Percentiles rank a stretch among this genome's conserved stretches.
Evolutionary conservation across 768 basidiomycete genomes (phyloP).

Genomic region (Gautieria morchelliformis): DNA sequence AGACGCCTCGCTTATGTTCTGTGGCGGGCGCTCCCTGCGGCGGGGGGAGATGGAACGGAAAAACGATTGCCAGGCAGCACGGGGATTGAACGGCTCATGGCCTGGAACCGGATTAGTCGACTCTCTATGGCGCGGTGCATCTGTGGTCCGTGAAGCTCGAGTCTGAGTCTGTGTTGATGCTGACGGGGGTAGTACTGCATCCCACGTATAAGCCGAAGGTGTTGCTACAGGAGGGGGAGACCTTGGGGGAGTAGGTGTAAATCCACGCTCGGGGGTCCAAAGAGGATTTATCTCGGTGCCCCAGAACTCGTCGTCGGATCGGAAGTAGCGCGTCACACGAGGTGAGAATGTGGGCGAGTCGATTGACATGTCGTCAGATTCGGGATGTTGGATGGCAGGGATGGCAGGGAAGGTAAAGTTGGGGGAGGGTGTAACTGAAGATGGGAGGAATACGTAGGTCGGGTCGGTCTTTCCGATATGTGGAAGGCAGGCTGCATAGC

Average conservation of each 20-base stretch:
- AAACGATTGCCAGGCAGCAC: neutral
- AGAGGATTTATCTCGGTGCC: neutral
- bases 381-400: slow-evolving; percentile 11
- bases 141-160: neutral
- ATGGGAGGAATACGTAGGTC: slow-evolving; percentile 40
- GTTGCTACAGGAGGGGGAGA: neutral
- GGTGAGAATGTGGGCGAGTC: neutral
- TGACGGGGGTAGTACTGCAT: neutral
- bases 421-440: slow-evolving; percentile 31
- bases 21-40: neutral
- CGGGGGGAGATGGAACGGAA: neutral
- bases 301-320: neutral
- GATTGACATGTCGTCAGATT: neutral
- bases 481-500: slow-evolving; percentile 20
- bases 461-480: slow-evolving; percentile 16
- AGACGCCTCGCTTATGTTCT: too few species aligned
- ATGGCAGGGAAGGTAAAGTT: slow-evolving; percentile 22
- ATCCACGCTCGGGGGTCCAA: neutral
- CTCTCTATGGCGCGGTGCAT: neutral
- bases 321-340: neutral
- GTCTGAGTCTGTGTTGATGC: neutral
- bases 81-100: neutral
- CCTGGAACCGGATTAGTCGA: neutral
- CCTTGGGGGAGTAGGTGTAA: neutral
- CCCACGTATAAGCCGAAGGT: neutral